Evolutionary conservation across 176 grass and related monocot genomes (phyloP).

Genomic region (Oryza australiensis): DNA sequence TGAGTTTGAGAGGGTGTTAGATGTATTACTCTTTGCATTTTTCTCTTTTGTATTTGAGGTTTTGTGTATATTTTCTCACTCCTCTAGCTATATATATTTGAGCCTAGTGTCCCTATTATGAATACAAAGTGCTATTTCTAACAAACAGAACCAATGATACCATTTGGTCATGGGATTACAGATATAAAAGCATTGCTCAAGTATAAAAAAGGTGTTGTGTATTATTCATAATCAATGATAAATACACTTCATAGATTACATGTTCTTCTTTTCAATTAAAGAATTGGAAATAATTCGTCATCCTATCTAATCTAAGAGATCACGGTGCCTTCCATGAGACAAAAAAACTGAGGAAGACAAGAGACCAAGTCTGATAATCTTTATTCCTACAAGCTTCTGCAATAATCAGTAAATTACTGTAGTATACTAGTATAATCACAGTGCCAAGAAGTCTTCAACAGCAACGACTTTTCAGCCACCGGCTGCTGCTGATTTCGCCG

Average conservation of each 20-base stretch:
- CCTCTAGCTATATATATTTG: no score
- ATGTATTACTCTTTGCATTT: no score
- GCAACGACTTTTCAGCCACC: neutral
- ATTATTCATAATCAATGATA: neutral
- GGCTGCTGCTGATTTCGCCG: neutral
- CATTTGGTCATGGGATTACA: neutral
- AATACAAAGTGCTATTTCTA: no score
- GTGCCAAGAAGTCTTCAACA: neutral
- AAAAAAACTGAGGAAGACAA: neutral
- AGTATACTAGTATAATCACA: neutral
- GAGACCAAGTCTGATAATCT: neutral
- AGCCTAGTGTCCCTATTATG: no score
- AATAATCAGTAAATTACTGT: neutral
- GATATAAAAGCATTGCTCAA: neutral
- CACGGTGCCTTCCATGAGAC: neutral
- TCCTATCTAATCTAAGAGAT: neutral
- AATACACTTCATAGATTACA: neutral
- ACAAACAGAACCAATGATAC: no score
- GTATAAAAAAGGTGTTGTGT: neutral
- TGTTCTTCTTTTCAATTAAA: neutral
- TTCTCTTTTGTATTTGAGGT: no score
- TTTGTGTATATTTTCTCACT: no score
- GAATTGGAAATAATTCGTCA: neutral
- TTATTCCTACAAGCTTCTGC: neutral
- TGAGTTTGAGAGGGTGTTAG: no score